phyloP scores from a whole-genome alignment of 2,329 filamentous ascomycete genomes.

The Colletotrichum godetiae region DNA sequence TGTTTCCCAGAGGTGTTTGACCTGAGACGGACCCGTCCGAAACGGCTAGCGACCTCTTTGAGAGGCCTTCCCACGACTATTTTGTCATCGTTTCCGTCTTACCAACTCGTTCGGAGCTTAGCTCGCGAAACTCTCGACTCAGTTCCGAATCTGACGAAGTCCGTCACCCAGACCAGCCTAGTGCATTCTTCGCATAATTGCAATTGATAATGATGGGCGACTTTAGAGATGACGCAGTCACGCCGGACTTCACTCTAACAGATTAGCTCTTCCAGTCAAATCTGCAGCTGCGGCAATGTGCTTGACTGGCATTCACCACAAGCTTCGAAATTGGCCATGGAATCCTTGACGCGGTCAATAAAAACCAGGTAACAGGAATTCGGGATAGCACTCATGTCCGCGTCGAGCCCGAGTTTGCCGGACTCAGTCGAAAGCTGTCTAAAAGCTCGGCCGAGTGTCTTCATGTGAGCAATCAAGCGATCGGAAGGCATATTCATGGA shows the following conservation, averaged over 20 bases:
- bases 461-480: background rate
- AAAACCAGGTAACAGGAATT: background rate
- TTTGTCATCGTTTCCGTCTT: constrained; percentile 13
- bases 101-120: background rate
- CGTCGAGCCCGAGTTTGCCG: background rate
- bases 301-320: background rate
- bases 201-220: constrained; percentile 3
- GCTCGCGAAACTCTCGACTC: constrained; percentile 10
- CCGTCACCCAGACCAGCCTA: background rate
- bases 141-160: background rate
- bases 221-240: constrained; percentile 5
- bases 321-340: constrained; percentile 19
- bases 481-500: background rate
- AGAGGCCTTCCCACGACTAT: constrained; percentile 2
- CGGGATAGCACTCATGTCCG: background rate
- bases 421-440: constrained; percentile 7
- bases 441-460: constrained; percentile 13
- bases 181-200: constrained; percentile 4
- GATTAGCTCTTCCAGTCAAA: constrained; percentile 9
- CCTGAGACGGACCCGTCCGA: constrained; percentile 29
- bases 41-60: constrained; percentile 16
- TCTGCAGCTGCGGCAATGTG: background rate
- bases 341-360: background rate
- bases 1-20: constrained; percentile 11
- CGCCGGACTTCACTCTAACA: background rate